These are phyloP conservation scores for Tolypocladium inflatum DNA, from an alignment of 2,329 filamentous ascomycete species.

Conservation along the genomic window DNA sequence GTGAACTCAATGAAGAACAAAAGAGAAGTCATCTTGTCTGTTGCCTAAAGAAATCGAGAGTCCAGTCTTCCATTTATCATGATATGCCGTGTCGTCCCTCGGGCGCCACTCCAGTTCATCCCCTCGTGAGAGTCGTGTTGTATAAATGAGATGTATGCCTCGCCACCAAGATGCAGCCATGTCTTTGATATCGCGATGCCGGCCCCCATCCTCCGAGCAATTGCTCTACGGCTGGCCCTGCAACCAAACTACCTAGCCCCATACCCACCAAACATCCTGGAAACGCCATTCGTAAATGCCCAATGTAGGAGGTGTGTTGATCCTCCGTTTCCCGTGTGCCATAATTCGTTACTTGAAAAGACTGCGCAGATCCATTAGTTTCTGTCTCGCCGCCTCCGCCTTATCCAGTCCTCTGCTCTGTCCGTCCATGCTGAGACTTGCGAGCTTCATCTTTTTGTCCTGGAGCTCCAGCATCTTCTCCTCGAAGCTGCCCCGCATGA, in stretches of 20 bases:
- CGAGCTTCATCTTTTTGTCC: slow-evolving; percentile 85
- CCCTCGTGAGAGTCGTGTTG: slow-evolving; percentile 1
- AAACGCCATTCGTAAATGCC: slow-evolving; percentile 1
- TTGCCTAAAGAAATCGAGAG: not conserved
- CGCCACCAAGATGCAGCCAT: not conserved
- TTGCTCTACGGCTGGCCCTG: not conserved
- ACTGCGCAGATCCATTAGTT: slow-evolving; percentile 47
- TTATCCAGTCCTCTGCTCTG: slow-evolving; percentile 43
- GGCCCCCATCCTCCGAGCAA: not conserved
- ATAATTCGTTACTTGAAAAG: slow-evolving; percentile 38
- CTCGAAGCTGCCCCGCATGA: slow-evolving; percentile 87
- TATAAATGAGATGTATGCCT: not conserved
- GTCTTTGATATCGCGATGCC: not conserved
- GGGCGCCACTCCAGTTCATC: not conserved
- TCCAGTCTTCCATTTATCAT: not conserved
- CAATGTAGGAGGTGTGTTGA: not conserved
- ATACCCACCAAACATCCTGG: not conserved
- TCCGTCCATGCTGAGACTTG: slow-evolving; percentile 74
- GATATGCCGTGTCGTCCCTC: not conserved
- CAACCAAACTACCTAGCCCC: not conserved
- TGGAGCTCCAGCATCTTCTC: slow-evolving; percentile 87
- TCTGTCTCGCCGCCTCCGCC: slow-evolving; percentile 48
- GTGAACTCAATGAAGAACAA: not conserved
- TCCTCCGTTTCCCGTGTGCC: not conserved
- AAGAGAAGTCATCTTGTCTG: not conserved